These are phyloP conservation scores for Pseudogymnoascus sp. DNA, from an alignment of 2,329 filamentous ascomycete species.

Conservation along the genomic window DNA sequence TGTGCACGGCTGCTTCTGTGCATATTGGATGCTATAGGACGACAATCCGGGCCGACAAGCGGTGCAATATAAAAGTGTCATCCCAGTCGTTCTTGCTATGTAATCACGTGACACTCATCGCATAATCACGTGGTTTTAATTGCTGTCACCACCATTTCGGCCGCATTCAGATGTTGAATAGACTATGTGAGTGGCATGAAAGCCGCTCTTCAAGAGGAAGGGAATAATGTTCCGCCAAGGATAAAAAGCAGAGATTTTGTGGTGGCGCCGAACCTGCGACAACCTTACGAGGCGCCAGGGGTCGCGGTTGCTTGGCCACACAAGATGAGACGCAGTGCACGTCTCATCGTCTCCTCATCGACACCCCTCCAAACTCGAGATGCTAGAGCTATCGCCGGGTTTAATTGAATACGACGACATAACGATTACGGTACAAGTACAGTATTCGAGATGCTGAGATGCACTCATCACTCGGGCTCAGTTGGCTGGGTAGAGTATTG, in stretches of 20 bases:
- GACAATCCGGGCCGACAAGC: constrained; percentile 1
- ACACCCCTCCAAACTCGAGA: constrained; percentile 10
- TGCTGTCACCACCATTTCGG: background rate
- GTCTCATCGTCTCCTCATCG: constrained; percentile 6
- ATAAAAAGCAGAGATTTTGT: background rate
- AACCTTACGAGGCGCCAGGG: background rate
- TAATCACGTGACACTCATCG: background rate
- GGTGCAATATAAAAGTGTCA: background rate
- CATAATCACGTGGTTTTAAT: background rate
- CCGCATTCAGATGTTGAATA: background rate
- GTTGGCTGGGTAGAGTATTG: background rate
- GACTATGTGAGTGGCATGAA: background rate
- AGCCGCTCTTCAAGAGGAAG: background rate
- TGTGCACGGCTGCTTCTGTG: background rate
- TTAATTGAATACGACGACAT: background rate
- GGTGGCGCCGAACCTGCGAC: constrained; percentile 6
- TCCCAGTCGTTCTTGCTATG: background rate
- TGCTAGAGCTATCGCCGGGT: background rate
- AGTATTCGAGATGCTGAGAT: background rate
- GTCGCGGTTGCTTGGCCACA: background rate
- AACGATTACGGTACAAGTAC: constrained; percentile 15
- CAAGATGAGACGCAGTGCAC: constrained; percentile 2
- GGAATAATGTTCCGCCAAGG: background rate
- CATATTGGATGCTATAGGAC: background rate
- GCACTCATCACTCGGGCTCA: background rate